A percentile compares a stretch with the other conserved stretches of the same genome.
These are phyloP conservation scores for Cercis canadensis DNA, from an alignment of 306 rosid genomes.

Conservation along the genomic window DNA sequence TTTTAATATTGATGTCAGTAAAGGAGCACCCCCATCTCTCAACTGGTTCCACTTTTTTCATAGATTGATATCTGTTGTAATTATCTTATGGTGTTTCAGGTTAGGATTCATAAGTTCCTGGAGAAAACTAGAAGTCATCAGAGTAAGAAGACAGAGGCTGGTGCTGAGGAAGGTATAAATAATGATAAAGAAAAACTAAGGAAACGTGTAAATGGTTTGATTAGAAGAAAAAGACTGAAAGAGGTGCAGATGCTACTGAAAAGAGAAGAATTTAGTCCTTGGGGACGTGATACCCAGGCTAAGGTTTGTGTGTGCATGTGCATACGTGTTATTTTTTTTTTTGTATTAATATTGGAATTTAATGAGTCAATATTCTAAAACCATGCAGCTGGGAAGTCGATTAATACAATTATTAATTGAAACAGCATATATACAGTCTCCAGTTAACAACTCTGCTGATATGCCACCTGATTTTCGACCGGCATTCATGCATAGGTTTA, in stretches of 20 bases:
- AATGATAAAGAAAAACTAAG: conserved; percentile 66
- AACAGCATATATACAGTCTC: conserved; percentile 77
- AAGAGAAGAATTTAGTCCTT: conserved; percentile 64
- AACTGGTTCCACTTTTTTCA: conserved; percentile 13
- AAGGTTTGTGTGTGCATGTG: conserved; percentile 55
- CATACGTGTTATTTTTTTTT: background rate
- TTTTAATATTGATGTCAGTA: conserved; percentile 11
- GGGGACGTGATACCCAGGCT: conserved; percentile 82
- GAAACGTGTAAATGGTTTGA: conserved; percentile 66
- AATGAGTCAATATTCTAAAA: conserved; percentile 32
- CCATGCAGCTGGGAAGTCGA: conserved; percentile 81
- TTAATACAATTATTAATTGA: conserved; percentile 73
- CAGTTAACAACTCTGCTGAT: conserved; percentile 70
- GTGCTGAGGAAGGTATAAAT: conserved; percentile 45
- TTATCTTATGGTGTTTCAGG: conserved; percentile 46
- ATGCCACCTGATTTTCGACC: conserved; percentile 85
- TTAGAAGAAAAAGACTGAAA: conserved; percentile 58
- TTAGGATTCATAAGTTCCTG: conserved; percentile 66
- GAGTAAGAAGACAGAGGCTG: conserved; percentile 48
- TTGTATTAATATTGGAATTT: conserved; percentile 23
- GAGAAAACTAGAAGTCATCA: conserved; percentile 60
- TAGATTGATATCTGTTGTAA: conserved; percentile 18
- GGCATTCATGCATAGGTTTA: conserved; percentile 78
- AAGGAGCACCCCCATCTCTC: conserved; percentile 10
- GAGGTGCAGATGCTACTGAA: conserved; percentile 65